Percentiles rank a stretch among this genome's conserved stretches.
These are phyloP conservation scores for Gliomastix tumulicola DNA, from an alignment of 2,329 filamentous ascomycete species.

Conservation along the genomic window DNA sequence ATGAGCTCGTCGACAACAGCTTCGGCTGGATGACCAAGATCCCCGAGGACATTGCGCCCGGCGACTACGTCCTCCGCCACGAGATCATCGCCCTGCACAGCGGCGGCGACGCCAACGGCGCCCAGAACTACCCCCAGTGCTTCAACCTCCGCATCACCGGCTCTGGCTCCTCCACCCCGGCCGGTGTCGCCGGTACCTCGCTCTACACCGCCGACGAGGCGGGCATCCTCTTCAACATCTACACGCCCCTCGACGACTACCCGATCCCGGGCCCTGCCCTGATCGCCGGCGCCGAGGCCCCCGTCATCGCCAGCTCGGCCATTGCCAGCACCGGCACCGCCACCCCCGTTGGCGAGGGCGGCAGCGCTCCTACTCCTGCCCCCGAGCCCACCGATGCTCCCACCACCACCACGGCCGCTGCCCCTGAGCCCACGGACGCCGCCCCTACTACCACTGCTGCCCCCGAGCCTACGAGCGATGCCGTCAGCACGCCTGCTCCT, in stretches of 20 bases:
- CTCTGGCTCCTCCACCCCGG: conserved; percentile 19
- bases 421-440: conserved; percentile 4
- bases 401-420: not conserved
- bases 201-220: conserved; percentile 15
- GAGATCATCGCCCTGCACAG: conserved; percentile 41
- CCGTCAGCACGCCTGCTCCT: no score
- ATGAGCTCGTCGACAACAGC: conserved; percentile 31
- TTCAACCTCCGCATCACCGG: conserved; percentile 36
- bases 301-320: conserved; percentile 4
- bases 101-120: conserved; percentile 30
- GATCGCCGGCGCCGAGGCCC: conserved; percentile 1
- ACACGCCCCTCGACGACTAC: conserved; percentile 10
- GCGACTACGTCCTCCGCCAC: conserved; percentile 38
- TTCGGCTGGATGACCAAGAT: conserved; percentile 19
- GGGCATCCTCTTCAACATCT: conserved; percentile 19
- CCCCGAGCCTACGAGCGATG: conserved; percentile 1
- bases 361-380: conserved; percentile 5
- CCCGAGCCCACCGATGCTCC: not conserved
- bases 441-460: conserved; percentile 3
- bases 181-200: conserved; percentile 16
- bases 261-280: conserved; percentile 11
- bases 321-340: conserved; percentile 2
- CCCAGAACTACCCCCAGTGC: conserved; percentile 42
- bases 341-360: conserved; percentile 4
- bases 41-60: conserved; percentile 20